Evolutionary conservation across 768 basidiomycete genomes (phyloP), one percentile per base, ranked within the genome.

Genomic region (Amanita jacksonii): DNA sequence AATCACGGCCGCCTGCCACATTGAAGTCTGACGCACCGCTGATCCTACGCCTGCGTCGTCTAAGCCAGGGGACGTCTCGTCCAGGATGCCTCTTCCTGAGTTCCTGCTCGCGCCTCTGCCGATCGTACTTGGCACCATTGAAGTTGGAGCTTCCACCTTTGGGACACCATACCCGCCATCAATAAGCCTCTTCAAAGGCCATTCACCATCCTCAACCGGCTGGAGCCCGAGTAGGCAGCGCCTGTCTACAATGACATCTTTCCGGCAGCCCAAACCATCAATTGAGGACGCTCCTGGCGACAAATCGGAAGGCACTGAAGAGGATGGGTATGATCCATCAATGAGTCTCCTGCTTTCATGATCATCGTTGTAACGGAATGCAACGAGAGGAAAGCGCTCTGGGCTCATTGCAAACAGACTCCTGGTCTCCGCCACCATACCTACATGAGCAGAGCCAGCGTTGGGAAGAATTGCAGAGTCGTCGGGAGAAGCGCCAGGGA

Each of bases 331-430:
- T 7, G 36, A 27, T 5, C 38, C 58, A 24, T 65, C 64, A 18
- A 61, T 55, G 19, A 60, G 51, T 12, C 45, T 41, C 10, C 47
- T 43, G 27, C 45, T 54, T 6, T 43, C 35, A 35, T 52, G 39
- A 20, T 37, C 36, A 33, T 65, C 58, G 8, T 51, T 48, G 3
- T 62, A 60, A 2, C 77, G 72, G 52, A 89, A 87, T 4, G 75
- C 78, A 47, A 94, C 83, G 8, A 97, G 69, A 0, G 93, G 94
- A 56, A 76, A 97, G 6, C 73, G 74, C 8, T 74, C 69, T 0
- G 86, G 82, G 50, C 85, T 85, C 77, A 97, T 84, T 15, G 87
- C 91, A 53, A 80, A 94, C 1, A 96, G 68, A 32, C 83, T 85
- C 2, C 73, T 78, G 0, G 74, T 76, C 55, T 81, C 77, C 36